Evolutionary conservation across 2,329 filamentous ascomycete genomes (phyloP).

Genomic region (Onygena corvina): DNA sequence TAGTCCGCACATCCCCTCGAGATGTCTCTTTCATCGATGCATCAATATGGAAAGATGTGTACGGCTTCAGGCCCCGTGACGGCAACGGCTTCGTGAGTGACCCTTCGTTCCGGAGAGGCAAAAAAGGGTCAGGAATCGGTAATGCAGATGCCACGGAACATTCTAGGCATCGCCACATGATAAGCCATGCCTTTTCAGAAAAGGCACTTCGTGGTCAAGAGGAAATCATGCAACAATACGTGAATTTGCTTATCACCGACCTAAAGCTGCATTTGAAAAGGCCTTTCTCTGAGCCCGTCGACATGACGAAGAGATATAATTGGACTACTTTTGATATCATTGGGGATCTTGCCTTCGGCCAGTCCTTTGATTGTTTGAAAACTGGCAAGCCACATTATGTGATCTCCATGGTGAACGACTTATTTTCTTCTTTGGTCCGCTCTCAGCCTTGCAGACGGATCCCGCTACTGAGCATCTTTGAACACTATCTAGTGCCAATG

Average conservation of each 20-base stretch:
- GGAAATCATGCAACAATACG: conserved; percentile 23
- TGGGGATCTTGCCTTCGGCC: conserved; percentile 32
- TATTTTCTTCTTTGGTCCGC: conserved; percentile 11
- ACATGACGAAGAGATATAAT: conserved; percentile 27
- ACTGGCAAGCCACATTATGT: conserved; percentile 17
- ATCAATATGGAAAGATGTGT: conserved; percentile 27
- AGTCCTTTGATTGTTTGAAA: conserved; percentile 30
- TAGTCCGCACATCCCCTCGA: conserved; percentile 32
- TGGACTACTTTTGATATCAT: conserved; percentile 31
- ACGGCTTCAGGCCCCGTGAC: conserved; percentile 23
- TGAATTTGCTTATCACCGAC: conserved; percentile 19
- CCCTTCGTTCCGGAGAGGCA: conserved; percentile 15
- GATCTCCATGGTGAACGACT: neutral
- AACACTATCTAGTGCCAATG: neutral
- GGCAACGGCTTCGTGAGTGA: conserved; percentile 17
- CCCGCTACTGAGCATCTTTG: conserved; percentile 11
- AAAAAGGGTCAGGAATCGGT: conserved; percentile 17
- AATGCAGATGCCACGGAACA: conserved; percentile 22
- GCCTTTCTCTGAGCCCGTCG: conserved; percentile 12
- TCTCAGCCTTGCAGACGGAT: neutral
- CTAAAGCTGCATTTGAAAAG: neutral
- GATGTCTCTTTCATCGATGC: conserved; percentile 27
- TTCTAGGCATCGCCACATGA: conserved; percentile 23
- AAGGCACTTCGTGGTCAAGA: conserved; percentile 26
- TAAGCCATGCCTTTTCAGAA: conserved; percentile 28